Conservation (phyloP, 352 stramenopile species). For the Lagenidium giganteum region DNA sequence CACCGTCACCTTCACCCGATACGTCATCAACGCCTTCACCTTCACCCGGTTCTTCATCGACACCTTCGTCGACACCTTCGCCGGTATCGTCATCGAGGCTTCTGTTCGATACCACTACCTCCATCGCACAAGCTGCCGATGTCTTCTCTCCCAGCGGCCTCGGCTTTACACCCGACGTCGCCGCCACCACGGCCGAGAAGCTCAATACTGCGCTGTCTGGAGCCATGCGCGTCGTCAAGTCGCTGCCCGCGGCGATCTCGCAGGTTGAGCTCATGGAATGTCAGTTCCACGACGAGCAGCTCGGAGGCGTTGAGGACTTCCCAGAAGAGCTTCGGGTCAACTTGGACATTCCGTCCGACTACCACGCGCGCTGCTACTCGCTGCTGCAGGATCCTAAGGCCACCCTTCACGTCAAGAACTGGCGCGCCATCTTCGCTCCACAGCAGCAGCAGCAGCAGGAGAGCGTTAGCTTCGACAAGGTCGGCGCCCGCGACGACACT, state of each 20-base stretch:
- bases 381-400: slow-evolving; percentile 6
- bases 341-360: slow-evolving; percentile 11
- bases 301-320: slow-evolving; percentile 25
- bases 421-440: slow-evolving; percentile 12
- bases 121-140: too few species aligned
- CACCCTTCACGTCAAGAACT: slow-evolving; percentile 10
- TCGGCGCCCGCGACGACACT: not conserved
- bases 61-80: too few species aligned
- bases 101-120: too few species aligned
- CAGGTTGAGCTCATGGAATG: slow-evolving; percentile 30
- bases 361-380: slow-evolving; percentile 18
- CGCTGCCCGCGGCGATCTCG: slow-evolving; percentile 16
- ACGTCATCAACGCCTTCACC: not conserved
- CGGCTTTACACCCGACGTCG: too few species aligned
- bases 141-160: too few species aligned
- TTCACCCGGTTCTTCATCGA: slow-evolving; percentile 8
- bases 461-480: slow-evolving; percentile 14
- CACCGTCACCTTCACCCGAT: not conserved
- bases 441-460: slow-evolving; percentile 12
- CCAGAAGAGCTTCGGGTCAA: slow-evolving; percentile 20
- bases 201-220: slow-evolving; percentile 10
- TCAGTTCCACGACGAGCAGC: slow-evolving; percentile 18
- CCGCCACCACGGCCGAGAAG: too few species aligned
- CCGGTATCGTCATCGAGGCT: too few species aligned
- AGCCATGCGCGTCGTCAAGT: slow-evolving; percentile 15